Base-by-base conservation (phyloP, 148 eudicot genomes). In the Chenopodium suecicum region DNA sequence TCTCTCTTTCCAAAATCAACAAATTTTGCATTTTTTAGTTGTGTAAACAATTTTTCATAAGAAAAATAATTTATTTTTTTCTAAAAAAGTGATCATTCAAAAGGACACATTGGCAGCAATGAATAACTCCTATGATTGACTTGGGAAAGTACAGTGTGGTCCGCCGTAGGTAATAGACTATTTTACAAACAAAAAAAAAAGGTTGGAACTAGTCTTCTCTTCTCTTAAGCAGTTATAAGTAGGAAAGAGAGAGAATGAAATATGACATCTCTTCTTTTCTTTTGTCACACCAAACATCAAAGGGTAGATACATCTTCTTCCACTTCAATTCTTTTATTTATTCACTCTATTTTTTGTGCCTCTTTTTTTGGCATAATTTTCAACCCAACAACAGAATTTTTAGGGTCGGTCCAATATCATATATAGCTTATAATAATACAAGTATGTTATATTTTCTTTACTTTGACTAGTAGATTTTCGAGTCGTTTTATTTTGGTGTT, bases 141-240 rank as follows among this genome's bases (percentile, higher is more conserved):
- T 73, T 47, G 47, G 7, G 7, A 74, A 74, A 74, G 77, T 52
- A 25, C n/a, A 74, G 37, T 74, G 77, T 74, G 77, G 63, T 46
- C 77, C n/a, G 63, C 77, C 77, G 63, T 74, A 74, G 63, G 62
- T 52, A 74, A 50, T 74, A 74, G 77, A 74, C 77, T 50, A 74
- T 52, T 74, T 68, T 67, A 8, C 46, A 74, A 81, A 79, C 9
- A 27, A 34, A 46, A 31, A 70, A 60, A 50, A 41, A 41, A 34
- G 5, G 44, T 41, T 69, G 56, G 82, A 83, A 75, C 17, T 41
- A 75, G 86, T 80, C 86, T 52, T 68, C 76, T 80, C 86, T 52
- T 68, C 76, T 79, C 44, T 41, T 41, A 41, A 41, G 77, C 73
- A 85, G 80, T 85, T 82, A 80, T 80, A 81, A 87, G 77, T 74